Conservation (phyloP, 1,284 basidiomycete genomes). For the Melampsora larici-populina region DNA sequence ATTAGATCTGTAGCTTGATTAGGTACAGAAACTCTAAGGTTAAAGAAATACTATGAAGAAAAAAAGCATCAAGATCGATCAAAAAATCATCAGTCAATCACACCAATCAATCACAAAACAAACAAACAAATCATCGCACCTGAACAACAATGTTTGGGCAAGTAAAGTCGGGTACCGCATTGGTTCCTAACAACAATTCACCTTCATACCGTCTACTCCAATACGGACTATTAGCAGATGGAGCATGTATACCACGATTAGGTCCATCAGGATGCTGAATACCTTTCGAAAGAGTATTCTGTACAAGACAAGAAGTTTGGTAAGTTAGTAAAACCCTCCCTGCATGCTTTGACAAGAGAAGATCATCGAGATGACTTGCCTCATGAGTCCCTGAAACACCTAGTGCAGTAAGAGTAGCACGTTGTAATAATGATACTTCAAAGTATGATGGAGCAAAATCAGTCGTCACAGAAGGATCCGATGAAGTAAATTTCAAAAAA, state of each 20-base stretch:
- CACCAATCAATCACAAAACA: neutral
- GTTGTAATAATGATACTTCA: neutral
- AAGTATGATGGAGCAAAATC: constrained; percentile 1
- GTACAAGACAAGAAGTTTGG: no score
- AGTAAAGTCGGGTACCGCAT: neutral
- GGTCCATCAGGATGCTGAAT: neutral
- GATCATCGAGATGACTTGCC: neutral
- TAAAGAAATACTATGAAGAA: constrained; percentile 15
- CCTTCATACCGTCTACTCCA: constrained; percentile 16
- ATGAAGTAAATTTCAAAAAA: constrained; percentile 12
- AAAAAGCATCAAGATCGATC: neutral
- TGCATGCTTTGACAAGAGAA: neutral
- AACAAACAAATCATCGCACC: neutral
- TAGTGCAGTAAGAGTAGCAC: neutral
- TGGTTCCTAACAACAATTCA: neutral
- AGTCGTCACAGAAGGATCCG: neutral
- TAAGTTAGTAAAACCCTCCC: neutral
- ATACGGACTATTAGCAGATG: neutral
- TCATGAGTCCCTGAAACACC: constrained; percentile 4
- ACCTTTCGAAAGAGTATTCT: constrained; percentile 5
- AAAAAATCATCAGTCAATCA: neutral
- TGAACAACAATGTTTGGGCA: constrained; percentile 21
- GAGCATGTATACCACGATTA: neutral
- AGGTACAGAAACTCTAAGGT: constrained; percentile 11
- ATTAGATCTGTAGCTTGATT: neutral